Percentiles rank a stretch among this genome's conserved stretches.
These are phyloP conservation scores for Samsoniella hepiali DNA, from an alignment of 2,329 filamentous ascomycete species.

Conservation along the genomic window DNA sequence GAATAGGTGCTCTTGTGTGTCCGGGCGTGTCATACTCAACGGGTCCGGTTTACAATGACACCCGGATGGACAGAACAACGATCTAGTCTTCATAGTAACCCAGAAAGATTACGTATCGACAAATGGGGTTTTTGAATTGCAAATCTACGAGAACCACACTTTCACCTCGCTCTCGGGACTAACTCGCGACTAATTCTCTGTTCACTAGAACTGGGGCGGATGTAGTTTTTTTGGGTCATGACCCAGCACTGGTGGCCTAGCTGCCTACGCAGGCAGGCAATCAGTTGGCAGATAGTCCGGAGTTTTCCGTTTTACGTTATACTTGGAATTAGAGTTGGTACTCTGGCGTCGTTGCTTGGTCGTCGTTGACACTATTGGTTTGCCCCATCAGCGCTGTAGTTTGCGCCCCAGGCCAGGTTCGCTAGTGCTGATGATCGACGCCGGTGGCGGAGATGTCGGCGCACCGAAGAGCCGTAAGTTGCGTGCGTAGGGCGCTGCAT, in stretches of 20 bases:
- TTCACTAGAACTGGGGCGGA: too few relatives aligned
- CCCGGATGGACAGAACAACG: neutral
- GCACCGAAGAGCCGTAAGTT: neutral
- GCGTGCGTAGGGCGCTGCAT: neutral
- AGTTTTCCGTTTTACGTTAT: neutral
- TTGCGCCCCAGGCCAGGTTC: neutral
- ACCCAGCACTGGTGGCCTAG: too few relatives aligned
- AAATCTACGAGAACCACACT: neutral
- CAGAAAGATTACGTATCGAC: neutral
- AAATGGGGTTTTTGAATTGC: neutral
- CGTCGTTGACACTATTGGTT: neutral
- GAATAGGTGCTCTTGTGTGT: too few relatives aligned
- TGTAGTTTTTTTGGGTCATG: too few relatives aligned
- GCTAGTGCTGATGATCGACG: constrained; percentile 12
- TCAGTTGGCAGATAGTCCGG: neutral
- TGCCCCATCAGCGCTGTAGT: neutral
- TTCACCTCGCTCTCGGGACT: neutral
- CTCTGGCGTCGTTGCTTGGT: neutral
- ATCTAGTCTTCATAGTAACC: neutral
- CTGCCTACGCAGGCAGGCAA: neutral
- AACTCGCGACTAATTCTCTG: too few relatives aligned
- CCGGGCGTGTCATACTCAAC: neutral
- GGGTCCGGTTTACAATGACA: neutral
- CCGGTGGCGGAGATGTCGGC: neutral
- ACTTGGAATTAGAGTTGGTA: neutral